A percentile compares a stretch with the other conserved stretches of the same genome.
phyloP scores from a whole-genome alignment of 805 yeast species.

The Nakazawaea ambrosiae region DNA sequence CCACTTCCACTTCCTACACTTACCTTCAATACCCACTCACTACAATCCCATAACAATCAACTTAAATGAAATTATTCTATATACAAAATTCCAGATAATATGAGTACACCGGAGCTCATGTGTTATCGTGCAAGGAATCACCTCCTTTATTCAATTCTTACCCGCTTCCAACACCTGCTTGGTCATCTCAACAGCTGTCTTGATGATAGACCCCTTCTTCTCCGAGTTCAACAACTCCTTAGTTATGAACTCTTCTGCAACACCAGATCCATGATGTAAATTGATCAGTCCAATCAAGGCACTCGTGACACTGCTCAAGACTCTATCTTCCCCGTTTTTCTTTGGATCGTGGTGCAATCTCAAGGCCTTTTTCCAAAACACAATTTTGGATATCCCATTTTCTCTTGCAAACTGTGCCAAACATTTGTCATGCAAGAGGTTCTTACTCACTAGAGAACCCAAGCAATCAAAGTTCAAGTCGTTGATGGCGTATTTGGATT shows the following conservation, averaged over 20 bases:
- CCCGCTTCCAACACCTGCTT: neutral
- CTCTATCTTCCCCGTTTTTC: conserved; percentile 49
- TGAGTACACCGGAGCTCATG: too few relatives aligned
- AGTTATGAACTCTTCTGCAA: conserved; percentile 52
- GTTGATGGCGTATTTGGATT: conserved; percentile 31
- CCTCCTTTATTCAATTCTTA: neutral
- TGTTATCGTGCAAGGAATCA: too few relatives aligned
- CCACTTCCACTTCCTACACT: too few relatives aligned
- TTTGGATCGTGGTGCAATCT: conserved; percentile 32
- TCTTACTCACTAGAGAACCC: conserved; percentile 49
- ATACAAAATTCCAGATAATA: too few relatives aligned
- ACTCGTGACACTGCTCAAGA: conserved; percentile 45
- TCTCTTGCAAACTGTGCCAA: conserved; percentile 46
- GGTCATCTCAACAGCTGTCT: conserved; percentile 10
- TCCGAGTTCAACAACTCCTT: conserved; percentile 35
- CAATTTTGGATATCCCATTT: conserved; percentile 39
- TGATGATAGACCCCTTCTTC: conserved; percentile 2
- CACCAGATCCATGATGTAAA: conserved; percentile 49
- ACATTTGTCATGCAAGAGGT: conserved; percentile 41
- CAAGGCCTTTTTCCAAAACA: conserved; percentile 56
- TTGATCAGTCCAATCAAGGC: conserved; percentile 69
- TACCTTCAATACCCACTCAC: too few relatives aligned
- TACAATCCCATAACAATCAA: too few relatives aligned
- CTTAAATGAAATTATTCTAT: too few relatives aligned
- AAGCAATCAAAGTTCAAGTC: conserved; percentile 50